Conservation (phyloP, 2,329 filamentous ascomycete genomes). For the Didymella exigua region DNA sequence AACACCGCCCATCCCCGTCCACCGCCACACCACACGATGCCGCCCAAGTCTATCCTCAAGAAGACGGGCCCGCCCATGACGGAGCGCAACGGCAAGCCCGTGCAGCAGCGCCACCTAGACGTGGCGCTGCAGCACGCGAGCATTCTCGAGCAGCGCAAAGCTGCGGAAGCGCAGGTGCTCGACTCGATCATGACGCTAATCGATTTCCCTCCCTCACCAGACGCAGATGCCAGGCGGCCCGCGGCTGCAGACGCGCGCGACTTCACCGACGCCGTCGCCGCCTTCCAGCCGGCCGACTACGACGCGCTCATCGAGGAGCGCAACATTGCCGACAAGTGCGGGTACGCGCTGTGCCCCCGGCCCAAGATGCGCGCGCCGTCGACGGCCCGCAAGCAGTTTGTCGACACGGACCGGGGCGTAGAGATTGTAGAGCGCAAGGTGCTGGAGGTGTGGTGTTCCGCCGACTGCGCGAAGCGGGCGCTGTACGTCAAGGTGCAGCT, state of each 20-base stretch:
- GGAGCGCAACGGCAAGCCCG: slow-evolving; percentile 33
- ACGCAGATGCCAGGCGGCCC: slow-evolving; percentile 59
- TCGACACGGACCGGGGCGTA: slow-evolving; percentile 63
- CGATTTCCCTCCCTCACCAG: slow-evolving; percentile 61
- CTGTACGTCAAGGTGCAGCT: slow-evolving; percentile 90
- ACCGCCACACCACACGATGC: slow-evolving; percentile 28
- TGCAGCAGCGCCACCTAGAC: slow-evolving; percentile 56
- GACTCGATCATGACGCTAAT: slow-evolving; percentile 74
- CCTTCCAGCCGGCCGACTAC: slow-evolving; percentile 88
- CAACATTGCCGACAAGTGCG: slow-evolving; percentile 81
- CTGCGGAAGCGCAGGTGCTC: slow-evolving; percentile 75
- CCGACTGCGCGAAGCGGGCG: slow-evolving; percentile 76
- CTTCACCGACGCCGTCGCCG: slow-evolving; percentile 70
- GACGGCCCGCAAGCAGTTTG: slow-evolving; percentile 63
- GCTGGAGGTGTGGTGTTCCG: slow-evolving; percentile 85
- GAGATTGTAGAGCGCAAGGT: slow-evolving; percentile 73
- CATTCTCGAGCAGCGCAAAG: slow-evolving; percentile 81
- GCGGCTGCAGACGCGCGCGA: slow-evolving; percentile 63
- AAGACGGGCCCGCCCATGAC: slow-evolving; percentile 37
- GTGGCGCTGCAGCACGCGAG: slow-evolving; percentile 82
- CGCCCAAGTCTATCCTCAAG: slow-evolving; percentile 56
- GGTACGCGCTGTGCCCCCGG: slow-evolving; percentile 77
- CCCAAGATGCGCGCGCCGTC: slow-evolving; percentile 63
- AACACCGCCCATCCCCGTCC: not conserved
- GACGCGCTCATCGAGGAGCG: slow-evolving; percentile 88